Evolutionary conservation across 1,284 basidiomycete genomes (phyloP).

Genomic region (Marasmius sp.): DNA sequence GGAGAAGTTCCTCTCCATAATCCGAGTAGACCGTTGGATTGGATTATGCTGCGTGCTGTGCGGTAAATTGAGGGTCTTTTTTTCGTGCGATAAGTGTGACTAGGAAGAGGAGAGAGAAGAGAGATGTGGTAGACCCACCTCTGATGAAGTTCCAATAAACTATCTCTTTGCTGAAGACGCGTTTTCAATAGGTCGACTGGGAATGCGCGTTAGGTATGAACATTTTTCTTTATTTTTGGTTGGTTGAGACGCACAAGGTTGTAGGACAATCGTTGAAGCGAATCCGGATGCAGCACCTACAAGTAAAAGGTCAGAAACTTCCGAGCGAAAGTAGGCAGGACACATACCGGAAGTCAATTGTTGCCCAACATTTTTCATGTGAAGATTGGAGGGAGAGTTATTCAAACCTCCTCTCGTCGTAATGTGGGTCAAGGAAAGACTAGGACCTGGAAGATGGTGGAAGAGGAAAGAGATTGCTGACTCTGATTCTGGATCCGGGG

Average conservation of each 20-base stretch:
- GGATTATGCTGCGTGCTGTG: slow-evolving; percentile 60
- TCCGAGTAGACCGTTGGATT: slow-evolving; percentile 61
- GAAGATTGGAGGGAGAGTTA: not conserved
- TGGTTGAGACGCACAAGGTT: slow-evolving; percentile 59
- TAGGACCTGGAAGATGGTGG: too few relatives aligned
- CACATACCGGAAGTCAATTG: slow-evolving; percentile 68
- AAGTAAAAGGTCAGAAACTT: not conserved
- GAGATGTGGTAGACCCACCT: too few relatives aligned
- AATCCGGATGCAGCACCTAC: slow-evolving; percentile 75
- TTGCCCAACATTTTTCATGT: slow-evolving; percentile 69
- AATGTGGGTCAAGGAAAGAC: too few relatives aligned
- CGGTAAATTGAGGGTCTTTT: slow-evolving; percentile 42
- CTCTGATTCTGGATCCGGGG: too few relatives aligned
- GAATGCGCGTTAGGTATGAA: slow-evolving; percentile 7
- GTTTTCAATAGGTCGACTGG: slow-evolving; percentile 90
- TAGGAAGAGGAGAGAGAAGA: slow-evolving; percentile 7
- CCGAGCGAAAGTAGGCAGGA: not conserved
- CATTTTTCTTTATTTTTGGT: too few relatives aligned
- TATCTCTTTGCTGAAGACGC: slow-evolving; percentile 77
- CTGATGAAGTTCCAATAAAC: slow-evolving; percentile 21
- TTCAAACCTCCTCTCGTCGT: too few relatives aligned
- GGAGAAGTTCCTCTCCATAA: slow-evolving; percentile 88
- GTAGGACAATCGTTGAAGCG: slow-evolving; percentile 71
- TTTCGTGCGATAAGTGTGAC: slow-evolving; percentile 24
- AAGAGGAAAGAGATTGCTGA: too few relatives aligned